phyloP scores from a whole-genome alignment of 1,139 yeast genomes.

The Saccharomyces hybrid region DNA sequence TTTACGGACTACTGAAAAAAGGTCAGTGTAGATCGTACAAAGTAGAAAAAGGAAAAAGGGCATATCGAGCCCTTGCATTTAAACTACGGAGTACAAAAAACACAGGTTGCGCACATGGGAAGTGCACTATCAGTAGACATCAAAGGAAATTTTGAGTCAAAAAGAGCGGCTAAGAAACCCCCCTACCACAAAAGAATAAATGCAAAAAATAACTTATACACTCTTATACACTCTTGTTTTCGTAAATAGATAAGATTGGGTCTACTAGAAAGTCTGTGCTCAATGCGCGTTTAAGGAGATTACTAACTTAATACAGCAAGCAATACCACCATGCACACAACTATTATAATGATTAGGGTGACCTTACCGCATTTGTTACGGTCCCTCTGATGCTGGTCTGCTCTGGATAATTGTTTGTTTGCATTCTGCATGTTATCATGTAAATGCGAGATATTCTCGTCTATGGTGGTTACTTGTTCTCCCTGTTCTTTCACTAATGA shows the following conservation, averaged over 20 bases:
- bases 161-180: not conserved
- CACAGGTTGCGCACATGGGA: not conserved
- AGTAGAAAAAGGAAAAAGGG: not conserved
- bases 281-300: not conserved
- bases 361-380: conserved; percentile 69
- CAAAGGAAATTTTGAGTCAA: not conserved
- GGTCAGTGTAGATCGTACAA: not conserved
- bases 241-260: not conserved
- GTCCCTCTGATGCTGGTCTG: conserved; percentile 63
- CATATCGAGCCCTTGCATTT: not conserved
- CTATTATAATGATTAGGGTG: conserved; percentile 38
- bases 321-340: conserved; percentile 34
- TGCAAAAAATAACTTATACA: not conserved
- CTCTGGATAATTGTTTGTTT: conserved; percentile 57
- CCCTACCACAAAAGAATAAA: not conserved
- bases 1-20: not conserved
- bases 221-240: not conserved
- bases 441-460: conserved; percentile 61
- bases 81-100: not conserved
- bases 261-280: not conserved
- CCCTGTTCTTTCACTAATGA: conserved; percentile 78
- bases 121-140: not conserved
- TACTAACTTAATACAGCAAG: conserved; percentile 35
- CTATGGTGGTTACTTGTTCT: conserved; percentile 72
- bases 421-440: conserved; percentile 65